Percentiles rank a stretch among this genome's conserved stretches.
Conservation (phyloP, 2,329 filamentous ascomycete genomes). For the Davidsoniella eucalypti region DNA sequence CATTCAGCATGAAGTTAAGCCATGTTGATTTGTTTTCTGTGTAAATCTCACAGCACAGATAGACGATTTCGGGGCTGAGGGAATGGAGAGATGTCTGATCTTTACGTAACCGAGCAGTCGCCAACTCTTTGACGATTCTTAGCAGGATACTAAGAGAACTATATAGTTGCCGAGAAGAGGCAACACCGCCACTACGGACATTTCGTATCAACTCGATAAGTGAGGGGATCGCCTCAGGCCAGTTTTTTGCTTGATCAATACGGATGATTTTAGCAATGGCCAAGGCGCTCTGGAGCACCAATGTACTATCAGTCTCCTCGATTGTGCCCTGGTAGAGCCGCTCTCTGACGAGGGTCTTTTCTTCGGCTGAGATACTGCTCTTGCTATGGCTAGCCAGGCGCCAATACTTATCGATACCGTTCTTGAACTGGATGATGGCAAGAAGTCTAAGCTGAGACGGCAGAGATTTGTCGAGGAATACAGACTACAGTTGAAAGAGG, state of each 20-base stretch:
- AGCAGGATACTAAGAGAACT: constrained; percentile 63
- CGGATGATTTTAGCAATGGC: constrained; percentile 76
- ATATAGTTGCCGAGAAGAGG: constrained; percentile 36
- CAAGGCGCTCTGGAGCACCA: constrained; percentile 78
- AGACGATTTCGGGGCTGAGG: constrained; percentile 69
- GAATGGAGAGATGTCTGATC: constrained; percentile 64
- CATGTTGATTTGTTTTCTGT: constrained; percentile 54
- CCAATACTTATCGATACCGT: constrained; percentile 93
- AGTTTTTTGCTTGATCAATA: constrained; percentile 77
- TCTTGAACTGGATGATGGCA: constrained; percentile 86
- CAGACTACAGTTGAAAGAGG: constrained; percentile 32
- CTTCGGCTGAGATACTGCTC: constrained; percentile 54
- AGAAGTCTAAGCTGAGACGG: constrained; percentile 70
- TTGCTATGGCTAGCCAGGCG: constrained; percentile 38
- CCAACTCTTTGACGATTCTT: constrained; percentile 79
- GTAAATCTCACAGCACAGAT: constrained; percentile 64
- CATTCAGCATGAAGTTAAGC: constrained; percentile 42
- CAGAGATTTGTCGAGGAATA: constrained; percentile 65
- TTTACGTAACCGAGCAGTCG: constrained; percentile 58
- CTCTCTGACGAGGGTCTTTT: constrained; percentile 62
- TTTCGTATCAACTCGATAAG: constrained; percentile 48
- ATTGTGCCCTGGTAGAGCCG: constrained; percentile 62
- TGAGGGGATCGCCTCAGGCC: constrained; percentile 48
- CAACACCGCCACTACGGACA: constrained; percentile 22
- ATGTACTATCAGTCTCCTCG: constrained; percentile 54